Conservation (phyloP, 495 filamentous ascomycete species). For the Tuber aestivum region DNA sequence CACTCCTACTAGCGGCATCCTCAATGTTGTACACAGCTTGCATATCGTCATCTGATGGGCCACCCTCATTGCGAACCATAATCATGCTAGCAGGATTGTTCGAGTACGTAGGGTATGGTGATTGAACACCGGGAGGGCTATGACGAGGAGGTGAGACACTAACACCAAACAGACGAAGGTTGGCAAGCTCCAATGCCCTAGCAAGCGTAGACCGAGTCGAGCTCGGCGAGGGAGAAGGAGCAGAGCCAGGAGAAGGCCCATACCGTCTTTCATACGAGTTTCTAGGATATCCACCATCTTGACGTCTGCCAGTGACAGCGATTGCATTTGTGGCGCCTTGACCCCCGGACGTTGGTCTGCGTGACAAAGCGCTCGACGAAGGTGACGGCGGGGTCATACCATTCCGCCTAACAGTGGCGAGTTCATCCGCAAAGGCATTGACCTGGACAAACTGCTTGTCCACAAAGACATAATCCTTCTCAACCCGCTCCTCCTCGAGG, state of each 20-base stretch:
- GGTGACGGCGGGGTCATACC: constrained; percentile 47
- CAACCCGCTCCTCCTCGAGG: constrained; percentile 32
- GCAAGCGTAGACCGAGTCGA: constrained; percentile 75
- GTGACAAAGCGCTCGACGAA: constrained; percentile 48
- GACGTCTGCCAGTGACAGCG: constrained; percentile 60
- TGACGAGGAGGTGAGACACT: constrained; percentile 41
- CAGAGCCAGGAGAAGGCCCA: constrained; percentile 47
- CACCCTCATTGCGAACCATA: constrained; percentile 32
- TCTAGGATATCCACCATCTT: constrained; percentile 57
- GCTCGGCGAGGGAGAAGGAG: constrained; percentile 22
- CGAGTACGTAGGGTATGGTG: constrained; percentile 46
- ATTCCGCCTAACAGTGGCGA: constrained; percentile 65
- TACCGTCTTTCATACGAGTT: constrained; percentile 73
- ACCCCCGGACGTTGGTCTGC: constrained; percentile 46
- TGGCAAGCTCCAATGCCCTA: constrained; percentile 91
- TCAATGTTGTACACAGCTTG: constrained; percentile 74
- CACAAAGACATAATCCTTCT: constrained; percentile 84
- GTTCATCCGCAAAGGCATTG: constrained; percentile 92
- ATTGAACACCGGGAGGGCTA: constrained; percentile 36
- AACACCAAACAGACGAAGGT: constrained; percentile 67
- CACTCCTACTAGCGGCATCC: constrained; percentile 82
- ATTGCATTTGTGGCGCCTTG: constrained; percentile 45
- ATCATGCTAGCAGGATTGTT: constrained; percentile 37
- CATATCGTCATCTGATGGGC: constrained; percentile 64
- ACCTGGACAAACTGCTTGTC: constrained; percentile 93